Evolutionary conservation across 2,329 filamentous ascomycete genomes (phyloP).

Genomic region (Ceratocystis papillata): DNA sequence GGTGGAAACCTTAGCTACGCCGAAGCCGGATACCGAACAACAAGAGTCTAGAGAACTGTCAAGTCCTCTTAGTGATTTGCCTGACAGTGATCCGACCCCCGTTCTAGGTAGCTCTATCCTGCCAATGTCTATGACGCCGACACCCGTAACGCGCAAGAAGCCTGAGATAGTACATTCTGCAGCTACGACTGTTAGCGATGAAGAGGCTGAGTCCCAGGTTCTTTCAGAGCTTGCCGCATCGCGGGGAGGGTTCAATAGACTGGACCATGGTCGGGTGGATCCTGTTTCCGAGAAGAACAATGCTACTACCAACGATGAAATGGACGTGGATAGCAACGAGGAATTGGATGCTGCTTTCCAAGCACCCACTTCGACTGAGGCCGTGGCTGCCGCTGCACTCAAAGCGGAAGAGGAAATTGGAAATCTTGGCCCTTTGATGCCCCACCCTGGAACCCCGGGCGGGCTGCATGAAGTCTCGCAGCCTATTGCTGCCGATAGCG

Average conservation of each 20-base stretch:
- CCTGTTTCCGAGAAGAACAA: background rate
- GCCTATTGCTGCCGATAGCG: background rate
- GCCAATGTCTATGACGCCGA: background rate
- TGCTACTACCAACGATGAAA: background rate
- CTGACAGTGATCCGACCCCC: slow-evolving; percentile 9
- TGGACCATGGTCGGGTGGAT: background rate
- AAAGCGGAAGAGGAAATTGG: background rate
- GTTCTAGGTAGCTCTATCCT: background rate
- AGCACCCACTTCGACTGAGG: background rate
- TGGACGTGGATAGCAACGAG: slow-evolving; percentile 8
- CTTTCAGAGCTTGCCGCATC: slow-evolving; percentile 35
- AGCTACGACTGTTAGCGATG: slow-evolving; percentile 11
- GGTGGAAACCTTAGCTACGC: background rate
- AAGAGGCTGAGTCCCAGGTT: slow-evolving; percentile 33
- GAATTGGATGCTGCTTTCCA: background rate
- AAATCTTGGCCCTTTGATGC: background rate
- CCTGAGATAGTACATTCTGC: background rate
- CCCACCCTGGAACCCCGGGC: background rate
- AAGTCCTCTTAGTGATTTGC: slow-evolving; percentile 21
- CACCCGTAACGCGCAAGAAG: too few species aligned
- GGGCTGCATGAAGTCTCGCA: background rate
- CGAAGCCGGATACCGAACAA: slow-evolving; percentile 17
- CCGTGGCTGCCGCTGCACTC: background rate
- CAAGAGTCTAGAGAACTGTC: slow-evolving; percentile 24
- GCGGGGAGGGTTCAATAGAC: background rate